Evolutionary conservation across 108 stramenopile species (phyloP), one percentile per base, ranked within the genome.

Genomic region (Pseudonitzschia delicatissima): DNA sequence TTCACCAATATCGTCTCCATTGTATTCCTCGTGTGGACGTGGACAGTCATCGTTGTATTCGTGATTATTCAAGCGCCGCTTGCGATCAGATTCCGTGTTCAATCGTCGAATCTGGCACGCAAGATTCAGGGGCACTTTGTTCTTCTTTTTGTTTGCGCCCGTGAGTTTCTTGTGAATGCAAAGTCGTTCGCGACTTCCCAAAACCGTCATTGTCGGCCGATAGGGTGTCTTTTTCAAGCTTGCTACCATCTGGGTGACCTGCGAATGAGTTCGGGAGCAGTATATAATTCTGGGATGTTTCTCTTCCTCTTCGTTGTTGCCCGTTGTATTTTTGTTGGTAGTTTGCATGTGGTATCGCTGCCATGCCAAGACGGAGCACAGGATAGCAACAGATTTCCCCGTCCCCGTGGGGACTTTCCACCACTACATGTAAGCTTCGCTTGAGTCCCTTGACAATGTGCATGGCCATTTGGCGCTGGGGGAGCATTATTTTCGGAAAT

Each of bases 211-310:
- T 20, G 78, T 77, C 4, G 96, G 96, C 39, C 91, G 75, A 68
- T 97, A 98, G 6, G 86, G 87, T 7, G 95, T 97, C 66, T 83
- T 80, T 67, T 88, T 87, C 17, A 97, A 83, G 64, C 95, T 94
- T 21, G 73, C 64, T n/a, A 96, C 88, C 77, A 98, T 96, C 69
- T 98, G 96, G 18, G 82, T 73, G 20, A 98, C 84, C 60, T 98
- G 98, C 5, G 80, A 79, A 68, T 98, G 98, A 20, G 98, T 98
- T 29, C 98, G 76, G 48, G 87, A 82, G 61, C 94, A 92, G 69
- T 98, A 98, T 50, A 97, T 82, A 49, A 98, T 91, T 31, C 45
- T 83, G 0, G 79, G 73, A 31, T 27, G 39, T 28, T 27, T 50
- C 15, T 32, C 64, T 8, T 1, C 32, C 36, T 64, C 63, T 13